Conservation (phyloP, 495 filamentous ascomycete species). For the Aspergillus egyptiacus region DNA sequence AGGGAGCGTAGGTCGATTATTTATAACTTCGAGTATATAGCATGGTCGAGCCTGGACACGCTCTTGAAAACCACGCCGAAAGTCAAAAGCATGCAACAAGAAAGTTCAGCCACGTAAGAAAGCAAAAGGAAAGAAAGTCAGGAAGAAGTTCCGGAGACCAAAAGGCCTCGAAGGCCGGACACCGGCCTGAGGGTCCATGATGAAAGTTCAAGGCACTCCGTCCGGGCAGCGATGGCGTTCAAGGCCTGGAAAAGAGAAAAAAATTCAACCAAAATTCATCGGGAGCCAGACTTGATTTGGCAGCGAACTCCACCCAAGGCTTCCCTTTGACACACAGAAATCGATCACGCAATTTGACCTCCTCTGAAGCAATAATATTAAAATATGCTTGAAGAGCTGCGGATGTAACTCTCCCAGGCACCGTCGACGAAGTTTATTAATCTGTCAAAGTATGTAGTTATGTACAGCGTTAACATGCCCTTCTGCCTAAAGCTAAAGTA, state of each 20-base stretch:
- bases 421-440: no score
- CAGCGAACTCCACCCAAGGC: slow-evolving; percentile 11
- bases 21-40: neutral
- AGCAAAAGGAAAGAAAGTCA: neutral
- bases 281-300: slow-evolving; percentile 9
- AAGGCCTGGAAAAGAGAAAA: no score
- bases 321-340: slow-evolving; percentile 43
- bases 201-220: no score
- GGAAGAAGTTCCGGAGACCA: neutral
- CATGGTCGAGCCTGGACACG: neutral
- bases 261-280: slow-evolving; percentile 4
- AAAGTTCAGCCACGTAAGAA: neutral
- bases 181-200: neutral
- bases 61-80: neutral
- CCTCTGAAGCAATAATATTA: neutral
- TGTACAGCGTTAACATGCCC: no score
- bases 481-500: no score
- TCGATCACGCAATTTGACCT: slow-evolving; percentile 37
- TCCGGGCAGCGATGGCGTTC: slow-evolving; percentile 4
- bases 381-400: no score
- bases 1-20: neutral
- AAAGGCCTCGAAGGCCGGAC: neutral
- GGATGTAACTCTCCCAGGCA: slow-evolving; percentile 5
- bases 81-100: neutral
- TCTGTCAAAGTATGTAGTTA: no score